A percentile compares a stretch with the other conserved stretches of the same genome.
phyloP scores from a whole-genome alignment of 169 alveolate genomes.

The Eimeria tenella region DNA sequence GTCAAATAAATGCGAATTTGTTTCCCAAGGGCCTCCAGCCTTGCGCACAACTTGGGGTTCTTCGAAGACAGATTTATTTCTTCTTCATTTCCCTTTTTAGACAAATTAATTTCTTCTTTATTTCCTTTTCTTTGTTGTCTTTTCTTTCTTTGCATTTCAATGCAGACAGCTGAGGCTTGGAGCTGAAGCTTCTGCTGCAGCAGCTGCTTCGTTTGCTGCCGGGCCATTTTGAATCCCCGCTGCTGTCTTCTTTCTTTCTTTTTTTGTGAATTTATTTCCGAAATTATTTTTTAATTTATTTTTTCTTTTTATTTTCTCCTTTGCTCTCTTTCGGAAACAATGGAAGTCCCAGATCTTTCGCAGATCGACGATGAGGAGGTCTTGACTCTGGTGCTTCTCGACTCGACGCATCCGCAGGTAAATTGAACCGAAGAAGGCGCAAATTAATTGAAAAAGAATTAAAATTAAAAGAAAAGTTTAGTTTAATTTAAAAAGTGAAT shows the following conservation, averaged over 20 bases:
- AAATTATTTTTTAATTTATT: background rate
- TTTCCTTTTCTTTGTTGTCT: too few relatives aligned
- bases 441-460: background rate
- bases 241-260: background rate
- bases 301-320: background rate
- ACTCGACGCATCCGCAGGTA: constrained; percentile 70
- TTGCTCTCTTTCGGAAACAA: background rate
- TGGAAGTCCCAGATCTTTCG: constrained; percentile 44
- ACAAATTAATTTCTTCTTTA: background rate
- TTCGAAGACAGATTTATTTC: background rate
- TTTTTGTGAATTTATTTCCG: background rate
- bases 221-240: background rate
- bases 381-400: constrained; percentile 64
- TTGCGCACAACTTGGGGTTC: background rate
- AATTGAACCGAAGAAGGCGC: background rate
- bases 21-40: too few relatives aligned
- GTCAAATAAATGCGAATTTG: too few relatives aligned
- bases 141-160: background rate
- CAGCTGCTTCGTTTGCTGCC: background rate
- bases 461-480: background rate
- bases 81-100: too few relatives aligned
- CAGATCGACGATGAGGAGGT: constrained; percentile 76
- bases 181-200: background rate
- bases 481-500: too few relatives aligned
- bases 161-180: background rate